phyloP scores from a whole-genome alignment of 768 basidiomycete species.

The Boletus fagicola region DNA sequence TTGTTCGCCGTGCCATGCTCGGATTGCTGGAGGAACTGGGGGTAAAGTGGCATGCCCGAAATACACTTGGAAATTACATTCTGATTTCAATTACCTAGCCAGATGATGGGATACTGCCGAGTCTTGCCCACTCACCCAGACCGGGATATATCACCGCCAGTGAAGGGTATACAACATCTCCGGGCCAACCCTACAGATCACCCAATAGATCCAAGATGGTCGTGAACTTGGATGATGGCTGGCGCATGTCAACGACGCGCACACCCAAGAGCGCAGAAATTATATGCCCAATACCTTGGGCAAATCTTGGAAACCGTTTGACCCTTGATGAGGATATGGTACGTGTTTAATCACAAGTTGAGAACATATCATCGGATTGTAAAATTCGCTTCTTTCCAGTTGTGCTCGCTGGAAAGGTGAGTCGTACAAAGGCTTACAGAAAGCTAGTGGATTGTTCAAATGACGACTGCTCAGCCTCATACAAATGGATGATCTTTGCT shows the following conservation, averaged over 20 bases:
- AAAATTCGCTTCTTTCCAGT: constrained; percentile 11
- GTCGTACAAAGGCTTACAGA: neutral
- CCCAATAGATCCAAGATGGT: constrained; percentile 5
- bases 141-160: neutral
- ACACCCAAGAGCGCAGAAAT: constrained; percentile 37
- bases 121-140: constrained; percentile 12
- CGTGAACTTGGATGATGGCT: constrained; percentile 24
- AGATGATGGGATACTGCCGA: constrained; percentile 19
- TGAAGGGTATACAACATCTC: constrained; percentile 5
- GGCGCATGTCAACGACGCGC: constrained; percentile 43
- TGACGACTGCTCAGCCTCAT: constrained; percentile 30
- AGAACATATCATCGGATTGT: neutral
- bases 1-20: constrained; percentile 40
- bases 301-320: constrained; percentile 27
- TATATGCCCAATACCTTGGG: constrained; percentile 33
- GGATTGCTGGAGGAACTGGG: constrained; percentile 44
- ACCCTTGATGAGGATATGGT: constrained; percentile 42
- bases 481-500: constrained; percentile 38
- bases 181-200: constrained; percentile 8
- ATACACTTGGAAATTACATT: neutral
- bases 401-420: constrained; percentile 33
- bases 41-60: constrained; percentile 21
- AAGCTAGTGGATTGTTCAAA: neutral
- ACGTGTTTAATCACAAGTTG: constrained; percentile 14
- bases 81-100: constrained; percentile 16